Percentiles rank a stretch among this genome's conserved stretches.
Conservation (phyloP, 139 green algal species). For the Pleodorina starrii region DNA sequence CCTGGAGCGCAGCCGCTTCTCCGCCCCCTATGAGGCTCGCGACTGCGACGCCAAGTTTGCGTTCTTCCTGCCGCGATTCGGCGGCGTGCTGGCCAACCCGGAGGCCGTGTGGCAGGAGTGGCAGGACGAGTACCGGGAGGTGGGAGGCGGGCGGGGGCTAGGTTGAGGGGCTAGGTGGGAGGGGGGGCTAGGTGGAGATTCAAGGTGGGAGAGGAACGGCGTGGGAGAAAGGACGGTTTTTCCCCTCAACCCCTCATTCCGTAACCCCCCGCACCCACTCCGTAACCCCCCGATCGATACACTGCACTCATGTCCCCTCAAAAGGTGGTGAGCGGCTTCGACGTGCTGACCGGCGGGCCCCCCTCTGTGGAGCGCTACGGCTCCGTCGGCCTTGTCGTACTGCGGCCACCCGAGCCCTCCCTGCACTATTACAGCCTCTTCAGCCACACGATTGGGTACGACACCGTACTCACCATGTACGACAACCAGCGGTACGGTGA, state of each 20-base stretch:
- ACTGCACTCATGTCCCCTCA: too few relatives aligned
- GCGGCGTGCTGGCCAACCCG: conserved; percentile 59
- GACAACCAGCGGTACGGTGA: conserved; percentile 57
- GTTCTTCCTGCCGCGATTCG: conserved; percentile 73
- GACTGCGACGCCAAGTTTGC: conserved; percentile 57
- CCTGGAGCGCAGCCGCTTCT: conserved; percentile 73
- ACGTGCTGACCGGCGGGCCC: conserved; percentile 54
- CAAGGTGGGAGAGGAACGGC: too few relatives aligned
- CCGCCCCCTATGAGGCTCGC: conserved; percentile 68
- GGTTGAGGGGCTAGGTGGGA: neutral
- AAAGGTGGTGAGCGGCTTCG: conserved; percentile 60
- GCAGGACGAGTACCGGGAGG: conserved; percentile 76
- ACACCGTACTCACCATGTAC: conserved; percentile 73
- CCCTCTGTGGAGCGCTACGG: conserved; percentile 55
- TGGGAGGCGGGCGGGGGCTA: neutral
- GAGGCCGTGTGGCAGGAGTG: conserved; percentile 68
- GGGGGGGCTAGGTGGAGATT: neutral
- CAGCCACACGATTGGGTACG: conserved; percentile 67
- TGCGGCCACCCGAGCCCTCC: conserved; percentile 61
- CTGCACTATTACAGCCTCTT: conserved; percentile 81
- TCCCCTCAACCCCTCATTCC: too few relatives aligned
- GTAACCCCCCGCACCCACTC: too few relatives aligned
- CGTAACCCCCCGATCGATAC: too few relatives aligned
- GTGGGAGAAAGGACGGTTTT: too few relatives aligned
- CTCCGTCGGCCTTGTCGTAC: conserved; percentile 65